Base-by-base conservation (phyloP, 163 green algal species). In the Prototheca cutis region DNA sequence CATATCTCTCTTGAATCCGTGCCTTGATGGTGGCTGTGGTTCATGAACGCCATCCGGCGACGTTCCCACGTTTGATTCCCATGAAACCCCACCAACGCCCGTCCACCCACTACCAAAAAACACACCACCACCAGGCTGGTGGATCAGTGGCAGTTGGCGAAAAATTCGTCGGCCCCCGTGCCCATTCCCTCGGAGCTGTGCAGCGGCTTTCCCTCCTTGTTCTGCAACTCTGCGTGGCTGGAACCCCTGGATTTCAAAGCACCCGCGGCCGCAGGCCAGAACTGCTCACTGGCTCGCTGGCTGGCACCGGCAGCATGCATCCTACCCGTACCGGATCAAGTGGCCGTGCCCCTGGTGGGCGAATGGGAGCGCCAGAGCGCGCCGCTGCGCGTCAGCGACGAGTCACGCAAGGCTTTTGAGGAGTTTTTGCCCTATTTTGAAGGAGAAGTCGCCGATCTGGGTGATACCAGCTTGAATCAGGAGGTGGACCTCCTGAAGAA, bases 381-480 rank as follows among this genome's bases (percentile, higher is more conserved):
- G 56, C 47, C 59, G 58, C 59, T 77, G 59, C 34, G 49, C n/a
- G 58, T 62, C 34, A 58, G 27, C 29, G 24, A 51, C 10, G 54
- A 73, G 42, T 54, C 62, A 25, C 51, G 51, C 25, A 42, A 24
- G 1, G 61, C 53, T 6, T 59, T 75, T 49, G 40, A 64, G n/a
- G 31, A 62, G 23, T 74, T 74, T 21, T 36, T 67, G 21, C 59
- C 66, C 17, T 69, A 61, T 47, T 61, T 74, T 24, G 7, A 65
- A n/a, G 29, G 3, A 1, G 66, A 74, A 32, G 19, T 27, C 18
- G 34, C 28, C 3, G 31, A 40, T 4, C 19, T 74, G 21, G 47
- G 27, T 0, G 59, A 74, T 19, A 7, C 33, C 29, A 61, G 27
- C 13, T 47, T 74, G 15, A 21, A 4, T 6, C 66, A 69, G 33